Evolutionary conservation across 2,329 filamentous ascomycete species (phyloP).

Genomic region (Elsinoe necatrix): DNA sequence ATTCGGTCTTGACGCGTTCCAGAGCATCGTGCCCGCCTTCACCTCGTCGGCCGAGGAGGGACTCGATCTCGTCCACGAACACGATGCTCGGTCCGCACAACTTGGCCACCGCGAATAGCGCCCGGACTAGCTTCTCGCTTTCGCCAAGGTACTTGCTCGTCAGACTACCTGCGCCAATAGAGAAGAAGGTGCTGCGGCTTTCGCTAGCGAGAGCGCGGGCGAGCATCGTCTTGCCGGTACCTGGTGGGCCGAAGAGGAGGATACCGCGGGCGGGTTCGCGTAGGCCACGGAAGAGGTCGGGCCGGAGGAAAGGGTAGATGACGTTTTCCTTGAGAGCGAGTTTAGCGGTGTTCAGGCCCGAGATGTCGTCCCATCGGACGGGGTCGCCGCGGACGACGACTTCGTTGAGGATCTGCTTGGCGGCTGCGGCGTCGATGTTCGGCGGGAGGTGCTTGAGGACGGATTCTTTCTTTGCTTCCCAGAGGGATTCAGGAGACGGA

Average conservation of each 20-base stretch:
- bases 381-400: conserved; percentile 91
- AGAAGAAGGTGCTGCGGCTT: conserved; percentile 91
- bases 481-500: conserved; percentile 32
- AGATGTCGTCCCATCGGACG: conserved; percentile 90
- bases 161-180: conserved; percentile 86
- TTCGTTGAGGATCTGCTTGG: conserved; percentile 89
- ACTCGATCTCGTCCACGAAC: conserved; percentile 97
- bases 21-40: conserved; percentile 84
- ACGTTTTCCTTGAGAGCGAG: conserved; percentile 89
- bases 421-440: conserved; percentile 72
- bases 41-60: conserved; percentile 73
- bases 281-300: conserved; percentile 90
- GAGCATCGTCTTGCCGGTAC: conserved; percentile 98
- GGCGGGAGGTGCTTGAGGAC: conserved; percentile 71
- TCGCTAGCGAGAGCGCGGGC: conserved; percentile 91
- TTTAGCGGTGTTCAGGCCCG: conserved; percentile 83
- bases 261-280: conserved; percentile 91
- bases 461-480: conserved; percentile 53
- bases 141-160: conserved; percentile 96
- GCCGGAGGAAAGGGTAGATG: conserved; percentile 90
- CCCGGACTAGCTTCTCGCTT: conserved; percentile 90
- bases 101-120: conserved; percentile 84
- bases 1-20: conserved; percentile 91
- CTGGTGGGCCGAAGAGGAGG: conserved; percentile 90
- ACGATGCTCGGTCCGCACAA: conserved; percentile 88